Evolutionary conservation across 1,284 basidiomycete species (phyloP).

Genomic region (Cutaneotrichosporon spelunceum): DNA sequence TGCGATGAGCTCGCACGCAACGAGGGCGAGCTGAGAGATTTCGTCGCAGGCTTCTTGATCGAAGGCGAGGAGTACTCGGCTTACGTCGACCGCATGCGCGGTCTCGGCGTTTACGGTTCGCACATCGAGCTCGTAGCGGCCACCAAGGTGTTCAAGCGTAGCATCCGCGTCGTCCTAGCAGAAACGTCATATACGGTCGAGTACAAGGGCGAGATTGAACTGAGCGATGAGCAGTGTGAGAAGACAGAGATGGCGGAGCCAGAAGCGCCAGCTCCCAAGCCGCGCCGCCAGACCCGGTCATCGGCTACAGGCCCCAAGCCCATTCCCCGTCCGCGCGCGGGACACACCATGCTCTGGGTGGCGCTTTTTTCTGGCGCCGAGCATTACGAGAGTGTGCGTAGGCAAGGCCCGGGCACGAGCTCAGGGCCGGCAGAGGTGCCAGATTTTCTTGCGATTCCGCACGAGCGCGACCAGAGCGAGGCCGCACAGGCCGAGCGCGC

Average conservation of each 20-base stretch:
- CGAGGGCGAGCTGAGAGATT: conserved; percentile 35
- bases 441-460: conserved; percentile 37
- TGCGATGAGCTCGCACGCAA: conserved; percentile 43
- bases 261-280: not conserved
- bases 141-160: conserved; percentile 39
- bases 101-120: conserved; percentile 39
- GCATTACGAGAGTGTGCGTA: conserved; percentile 43
- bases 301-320: conserved; percentile 15
- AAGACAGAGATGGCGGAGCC: not conserved
- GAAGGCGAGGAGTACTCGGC: conserved; percentile 40
- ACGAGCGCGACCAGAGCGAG: conserved; percentile 37
- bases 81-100: conserved; percentile 43
- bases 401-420: conserved; percentile 28
- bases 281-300: conserved; percentile 20
- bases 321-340: conserved; percentile 23
- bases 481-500: conserved; percentile 38
- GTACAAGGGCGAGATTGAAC: conserved; percentile 14
- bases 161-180: conserved; percentile 41
- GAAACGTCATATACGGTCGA: conserved; percentile 44
- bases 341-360: conserved; percentile 44
- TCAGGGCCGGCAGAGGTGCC: conserved; percentile 44
- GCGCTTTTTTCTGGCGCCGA: conserved; percentile 47
- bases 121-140: conserved; percentile 46
- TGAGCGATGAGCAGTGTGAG: not conserved
- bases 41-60: conserved; percentile 36